phyloP scores from a whole-genome alignment of 345 rosid species.

The Brassica napus region DNA sequence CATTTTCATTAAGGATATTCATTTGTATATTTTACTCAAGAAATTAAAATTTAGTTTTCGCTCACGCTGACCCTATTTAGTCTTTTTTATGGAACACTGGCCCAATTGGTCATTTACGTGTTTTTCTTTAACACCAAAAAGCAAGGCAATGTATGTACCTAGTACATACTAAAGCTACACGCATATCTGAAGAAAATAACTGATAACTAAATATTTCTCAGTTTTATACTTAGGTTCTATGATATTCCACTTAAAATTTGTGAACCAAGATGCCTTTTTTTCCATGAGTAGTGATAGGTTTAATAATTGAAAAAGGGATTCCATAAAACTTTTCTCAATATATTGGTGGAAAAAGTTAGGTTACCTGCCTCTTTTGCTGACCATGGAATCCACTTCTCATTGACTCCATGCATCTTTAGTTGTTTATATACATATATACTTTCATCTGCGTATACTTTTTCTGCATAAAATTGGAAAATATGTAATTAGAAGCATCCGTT shows the following conservation, averaged over 20 bases:
- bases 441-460: background rate
- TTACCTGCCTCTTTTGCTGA: slow-evolving; percentile 41
- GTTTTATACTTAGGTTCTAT: background rate
- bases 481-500: slow-evolving; percentile 26
- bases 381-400: slow-evolving; percentile 39
- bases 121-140: background rate
- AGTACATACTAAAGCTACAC: background rate
- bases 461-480: background rate
- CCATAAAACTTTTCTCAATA: slow-evolving; percentile 20
- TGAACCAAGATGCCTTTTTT: background rate
- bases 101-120: background rate
- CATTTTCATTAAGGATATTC: slow-evolving; percentile 4
- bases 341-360: slow-evolving; percentile 36
- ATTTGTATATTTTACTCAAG: background rate
- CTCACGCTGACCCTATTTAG: background rate
- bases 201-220: background rate
- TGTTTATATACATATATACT: background rate
- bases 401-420: slow-evolving; percentile 35
- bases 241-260: background rate
- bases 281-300: slow-evolving; percentile 20
- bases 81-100: too few species aligned
- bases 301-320: slow-evolving; percentile 35
- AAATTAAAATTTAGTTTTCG: background rate
- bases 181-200: background rate
- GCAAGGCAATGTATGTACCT: background rate